Evolutionary conservation across 768 basidiomycete species (phyloP).

Genomic region (Termitomyces sp.): DNA sequence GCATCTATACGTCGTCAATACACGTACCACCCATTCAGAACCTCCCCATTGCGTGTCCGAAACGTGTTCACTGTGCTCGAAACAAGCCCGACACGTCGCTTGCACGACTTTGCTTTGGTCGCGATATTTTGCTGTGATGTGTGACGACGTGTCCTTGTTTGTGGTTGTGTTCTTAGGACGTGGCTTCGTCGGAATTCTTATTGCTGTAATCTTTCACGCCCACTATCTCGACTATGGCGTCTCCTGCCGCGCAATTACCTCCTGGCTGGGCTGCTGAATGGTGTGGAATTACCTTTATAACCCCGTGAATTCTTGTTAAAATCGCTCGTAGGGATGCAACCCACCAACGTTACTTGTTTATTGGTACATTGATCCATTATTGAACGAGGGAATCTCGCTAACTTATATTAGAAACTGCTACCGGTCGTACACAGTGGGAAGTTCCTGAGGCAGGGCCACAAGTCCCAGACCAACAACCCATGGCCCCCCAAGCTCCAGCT

Average conservation of each 20-base stretch:
- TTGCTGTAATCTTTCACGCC: slow-evolving; percentile 16
- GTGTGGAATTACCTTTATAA: slow-evolving; percentile 38
- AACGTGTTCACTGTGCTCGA: neutral
- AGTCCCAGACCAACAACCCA: slow-evolving; percentile 36
- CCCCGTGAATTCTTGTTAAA: slow-evolving; percentile 16
- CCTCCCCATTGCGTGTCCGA: neutral
- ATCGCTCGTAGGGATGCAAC: slow-evolving; percentile 63
- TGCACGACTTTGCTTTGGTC: neutral
- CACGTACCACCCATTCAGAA: neutral
- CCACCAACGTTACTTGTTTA: slow-evolving; percentile 83
- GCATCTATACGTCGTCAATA: neutral
- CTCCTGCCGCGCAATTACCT: slow-evolving; percentile 69
- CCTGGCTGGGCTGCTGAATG: slow-evolving; percentile 94
- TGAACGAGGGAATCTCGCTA: slow-evolving; percentile 15
- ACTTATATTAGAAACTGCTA: slow-evolving; percentile 66
- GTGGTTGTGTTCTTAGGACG: slow-evolving; percentile 27
- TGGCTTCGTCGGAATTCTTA: slow-evolving; percentile 22
- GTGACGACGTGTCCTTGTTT: slow-evolving; percentile 26
- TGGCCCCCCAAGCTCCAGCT: slow-evolving; percentile 47
- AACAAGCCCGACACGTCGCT: neutral
- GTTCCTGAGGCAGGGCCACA: slow-evolving; percentile 32
- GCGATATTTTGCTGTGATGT: slow-evolving; percentile 2
- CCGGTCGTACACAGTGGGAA: slow-evolving; percentile 90
- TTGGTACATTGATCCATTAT: slow-evolving; percentile 56
- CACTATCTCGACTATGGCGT: slow-evolving; percentile 39